phyloP scores from a whole-genome alignment of 176 grass and related monocot genomes.

The Bothriochloa decipiens region DNA sequence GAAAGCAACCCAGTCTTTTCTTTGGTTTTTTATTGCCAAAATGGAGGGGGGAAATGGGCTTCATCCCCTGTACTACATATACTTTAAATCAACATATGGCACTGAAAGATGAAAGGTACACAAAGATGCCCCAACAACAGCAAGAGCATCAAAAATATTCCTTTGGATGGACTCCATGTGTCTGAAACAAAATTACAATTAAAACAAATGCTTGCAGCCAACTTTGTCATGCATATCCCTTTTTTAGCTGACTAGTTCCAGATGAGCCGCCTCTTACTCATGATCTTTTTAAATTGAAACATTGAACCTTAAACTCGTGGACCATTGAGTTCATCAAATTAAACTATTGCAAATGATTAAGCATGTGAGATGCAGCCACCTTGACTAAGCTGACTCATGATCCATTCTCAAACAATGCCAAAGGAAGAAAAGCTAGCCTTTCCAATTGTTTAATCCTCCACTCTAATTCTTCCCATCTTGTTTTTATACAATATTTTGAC shows the following conservation, averaged over 20 bases:
- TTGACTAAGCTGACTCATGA: slow-evolving; percentile 18
- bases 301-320: slow-evolving; percentile 28
- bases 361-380: slow-evolving; percentile 49
- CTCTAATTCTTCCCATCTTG: slow-evolving; percentile 20
- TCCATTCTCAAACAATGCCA: slow-evolving; percentile 14
- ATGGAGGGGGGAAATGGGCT: background rate
- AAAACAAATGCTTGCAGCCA: slow-evolving; percentile 15
- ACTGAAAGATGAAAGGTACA: slow-evolving; percentile 12
- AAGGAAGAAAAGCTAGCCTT: background rate
- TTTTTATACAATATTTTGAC: slow-evolving; percentile 47
- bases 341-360: slow-evolving; percentile 39
- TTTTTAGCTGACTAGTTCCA: slow-evolving; percentile 10
- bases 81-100: slow-evolving; percentile 19
- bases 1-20: background rate
- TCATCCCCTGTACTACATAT: background rate
- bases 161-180: background rate
- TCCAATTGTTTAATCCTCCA: slow-evolving; percentile 39
- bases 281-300: background rate
- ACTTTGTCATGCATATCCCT: slow-evolving; percentile 16
- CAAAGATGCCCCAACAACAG: background rate
- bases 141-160: background rate
- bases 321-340: slow-evolving; percentile 12
- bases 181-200: background rate
- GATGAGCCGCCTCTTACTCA: background rate
- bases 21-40: background rate